Conservation (phyloP, 2,329 filamentous ascomycete species). For the Plenodomus biglobosus region DNA sequence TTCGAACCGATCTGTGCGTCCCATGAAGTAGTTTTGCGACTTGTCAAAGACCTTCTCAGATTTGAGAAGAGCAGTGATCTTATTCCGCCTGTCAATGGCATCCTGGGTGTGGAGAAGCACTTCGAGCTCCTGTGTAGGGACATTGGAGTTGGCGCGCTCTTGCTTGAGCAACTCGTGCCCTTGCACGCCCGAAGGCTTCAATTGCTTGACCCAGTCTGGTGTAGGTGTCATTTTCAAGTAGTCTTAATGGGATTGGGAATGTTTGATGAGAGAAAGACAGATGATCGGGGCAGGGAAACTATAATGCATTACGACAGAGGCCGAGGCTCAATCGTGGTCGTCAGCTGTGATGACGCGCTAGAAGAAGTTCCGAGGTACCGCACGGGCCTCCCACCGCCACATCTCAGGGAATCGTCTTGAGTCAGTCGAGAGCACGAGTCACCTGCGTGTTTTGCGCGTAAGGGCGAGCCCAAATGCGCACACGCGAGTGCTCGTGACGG, state of each 20-base stretch:
- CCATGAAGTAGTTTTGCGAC: constrained; percentile 73
- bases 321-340: constrained; percentile 28
- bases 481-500: neutral
- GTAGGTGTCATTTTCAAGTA: constrained; percentile 42
- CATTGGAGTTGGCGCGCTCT: constrained; percentile 67
- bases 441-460: neutral
- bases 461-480: neutral
- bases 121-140: constrained; percentile 68
- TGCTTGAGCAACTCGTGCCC: constrained; percentile 68
- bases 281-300: constrained; percentile 8
- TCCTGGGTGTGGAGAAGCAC: constrained; percentile 70
- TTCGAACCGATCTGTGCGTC: constrained; percentile 68
- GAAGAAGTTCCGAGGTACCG: constrained; percentile 26
- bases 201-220: constrained; percentile 67
- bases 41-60: constrained; percentile 74
- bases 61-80: constrained; percentile 65
- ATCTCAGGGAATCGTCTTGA: neutral
- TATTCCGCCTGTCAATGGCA: constrained; percentile 61
- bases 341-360: constrained; percentile 18
- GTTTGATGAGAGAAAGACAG: constrained; percentile 9
- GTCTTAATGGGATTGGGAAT: constrained; percentile 1
- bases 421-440: neutral
- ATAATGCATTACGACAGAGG: constrained; percentile 11
- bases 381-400: neutral
- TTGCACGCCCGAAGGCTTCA: constrained; percentile 67